phyloP scores from a whole-genome alignment of 2,329 filamentous ascomycete species.

The Elsinoe perseae region DNA sequence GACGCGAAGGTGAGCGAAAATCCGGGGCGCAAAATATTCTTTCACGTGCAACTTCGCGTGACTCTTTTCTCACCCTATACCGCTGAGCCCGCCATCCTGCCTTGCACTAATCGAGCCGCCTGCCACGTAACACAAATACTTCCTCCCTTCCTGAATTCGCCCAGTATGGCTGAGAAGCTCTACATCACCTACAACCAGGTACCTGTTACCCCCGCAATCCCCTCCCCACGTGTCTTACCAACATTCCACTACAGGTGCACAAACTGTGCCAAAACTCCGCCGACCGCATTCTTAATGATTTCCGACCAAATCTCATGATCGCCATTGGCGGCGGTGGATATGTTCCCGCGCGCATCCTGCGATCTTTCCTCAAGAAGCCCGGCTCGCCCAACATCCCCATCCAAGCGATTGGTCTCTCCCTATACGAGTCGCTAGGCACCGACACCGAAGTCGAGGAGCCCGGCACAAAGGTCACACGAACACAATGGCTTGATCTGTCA shows the following conservation, averaged over 20 bases:
- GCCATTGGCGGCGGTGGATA: constrained; percentile 97
- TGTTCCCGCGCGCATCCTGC: constrained; percentile 90
- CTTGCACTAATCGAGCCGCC: background rate
- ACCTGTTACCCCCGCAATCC: background rate
- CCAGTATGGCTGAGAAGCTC: constrained; percentile 58
- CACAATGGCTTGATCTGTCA: constrained; percentile 92
- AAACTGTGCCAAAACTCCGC: constrained; percentile 90
- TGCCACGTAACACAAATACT: background rate
- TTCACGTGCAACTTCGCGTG: constrained; percentile 8
- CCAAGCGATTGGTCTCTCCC: constrained; percentile 94
- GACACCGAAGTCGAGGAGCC: constrained; percentile 57
- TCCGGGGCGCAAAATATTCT: constrained; percentile 6
- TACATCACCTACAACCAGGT: constrained; percentile 93
- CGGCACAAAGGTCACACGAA: constrained; percentile 91
- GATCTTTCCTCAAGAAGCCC: constrained; percentile 89
- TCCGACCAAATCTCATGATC: constrained; percentile 94
- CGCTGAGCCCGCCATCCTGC: background rate
- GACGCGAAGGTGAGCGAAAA: background rate
- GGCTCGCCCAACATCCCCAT: constrained; percentile 93
- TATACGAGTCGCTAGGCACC: constrained; percentile 77
- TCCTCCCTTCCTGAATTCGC: background rate
- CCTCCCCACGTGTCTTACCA: background rate
- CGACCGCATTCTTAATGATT: constrained; percentile 68
- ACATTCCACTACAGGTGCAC: constrained; percentile 64
- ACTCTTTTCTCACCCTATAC: constrained; percentile 1